A percentile compares a stretch with the other conserved stretches of the same genome.
Evolutionary conservation across 768 basidiomycete species (phyloP).

Genomic region (Amanita pallidorosea): DNA sequence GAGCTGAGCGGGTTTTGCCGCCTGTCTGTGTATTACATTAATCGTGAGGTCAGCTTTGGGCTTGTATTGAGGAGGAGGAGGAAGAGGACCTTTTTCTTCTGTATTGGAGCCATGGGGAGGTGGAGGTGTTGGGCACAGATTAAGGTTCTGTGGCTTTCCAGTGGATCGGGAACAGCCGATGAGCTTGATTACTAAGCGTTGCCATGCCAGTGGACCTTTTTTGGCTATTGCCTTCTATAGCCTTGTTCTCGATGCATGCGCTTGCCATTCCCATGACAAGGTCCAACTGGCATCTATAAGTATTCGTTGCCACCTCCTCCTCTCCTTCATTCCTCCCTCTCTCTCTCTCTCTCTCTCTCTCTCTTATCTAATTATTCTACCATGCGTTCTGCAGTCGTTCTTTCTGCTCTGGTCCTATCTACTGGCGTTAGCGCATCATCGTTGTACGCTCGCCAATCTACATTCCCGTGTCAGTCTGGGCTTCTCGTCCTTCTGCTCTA

Average conservation of each 20-base stretch:
- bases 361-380: background rate
- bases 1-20: slow-evolving; percentile 90
- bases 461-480: slow-evolving; percentile 21
- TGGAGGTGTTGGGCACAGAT: slow-evolving; percentile 29
- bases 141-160: slow-evolving; percentile 54
- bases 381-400: slow-evolving; percentile 32
- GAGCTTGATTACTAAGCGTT: background rate
- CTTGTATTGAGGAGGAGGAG: background rate
- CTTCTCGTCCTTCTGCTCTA: background rate
- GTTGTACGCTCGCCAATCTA: slow-evolving; percentile 22
- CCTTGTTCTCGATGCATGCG: background rate
- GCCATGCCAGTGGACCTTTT: background rate
- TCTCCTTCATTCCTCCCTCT: background rate
- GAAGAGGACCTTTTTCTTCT: slow-evolving; percentile 40
- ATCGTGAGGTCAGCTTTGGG: background rate
- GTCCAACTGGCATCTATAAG: too few species aligned
- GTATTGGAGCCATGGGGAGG: slow-evolving; percentile 29
- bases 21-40: slow-evolving; percentile 35
- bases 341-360: background rate
- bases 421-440: slow-evolving; percentile 19
- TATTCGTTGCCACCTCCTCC: too few species aligned
- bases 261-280: too few species aligned
- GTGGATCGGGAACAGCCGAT: slow-evolving; percentile 21
- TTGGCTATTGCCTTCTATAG: too few species aligned
- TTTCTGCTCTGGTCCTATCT: slow-evolving; percentile 30